Percentiles rank a stretch among this genome's conserved stretches.
These are phyloP conservation scores for Seiridium cupressi DNA, from an alignment of 2,329 filamentous ascomycete genomes.

Conservation along the genomic window DNA sequence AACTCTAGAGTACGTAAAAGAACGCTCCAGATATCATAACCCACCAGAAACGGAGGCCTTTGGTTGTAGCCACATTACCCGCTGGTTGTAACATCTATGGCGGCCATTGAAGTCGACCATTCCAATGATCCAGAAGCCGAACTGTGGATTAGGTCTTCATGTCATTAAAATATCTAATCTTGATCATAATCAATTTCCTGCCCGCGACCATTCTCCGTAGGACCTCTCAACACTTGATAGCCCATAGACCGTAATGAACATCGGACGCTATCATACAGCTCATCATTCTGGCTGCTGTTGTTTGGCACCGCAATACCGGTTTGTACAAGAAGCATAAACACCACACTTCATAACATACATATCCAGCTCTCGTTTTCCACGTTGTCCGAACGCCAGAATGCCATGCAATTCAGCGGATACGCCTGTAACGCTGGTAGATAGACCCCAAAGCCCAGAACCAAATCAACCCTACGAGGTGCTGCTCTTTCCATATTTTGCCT, in stretches of 20 bases:
- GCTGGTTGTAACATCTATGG: too few relatives aligned
- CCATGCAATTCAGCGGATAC: neutral
- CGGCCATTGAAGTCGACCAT: neutral
- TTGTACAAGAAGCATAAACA: slow-evolving; percentile 5
- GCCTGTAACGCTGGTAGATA: neutral
- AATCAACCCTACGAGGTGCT: slow-evolving; percentile 37
- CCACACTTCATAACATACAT: neutral
- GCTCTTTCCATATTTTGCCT: slow-evolving; percentile 74
- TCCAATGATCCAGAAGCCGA: neutral
- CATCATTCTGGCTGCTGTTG: neutral
- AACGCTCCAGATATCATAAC: too few relatives aligned
- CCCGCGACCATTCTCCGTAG: slow-evolving; percentile 1
- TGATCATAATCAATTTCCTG: slow-evolving; percentile 5
- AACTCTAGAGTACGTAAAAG: too few relatives aligned
- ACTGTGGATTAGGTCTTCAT: neutral
- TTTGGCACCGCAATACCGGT: neutral
- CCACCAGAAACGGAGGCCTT: too few relatives aligned
- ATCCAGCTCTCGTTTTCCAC: neutral
- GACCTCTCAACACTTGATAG: slow-evolving; percentile 9
- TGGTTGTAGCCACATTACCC: too few relatives aligned
- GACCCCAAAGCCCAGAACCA: neutral
- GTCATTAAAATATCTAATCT: slow-evolving; percentile 9
- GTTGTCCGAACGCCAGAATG: neutral
- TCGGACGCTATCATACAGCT: neutral
- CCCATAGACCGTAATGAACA: neutral